phyloP scores from a whole-genome alignment of 176 grass and related monocot species.

The Microstegium vimineum region DNA sequence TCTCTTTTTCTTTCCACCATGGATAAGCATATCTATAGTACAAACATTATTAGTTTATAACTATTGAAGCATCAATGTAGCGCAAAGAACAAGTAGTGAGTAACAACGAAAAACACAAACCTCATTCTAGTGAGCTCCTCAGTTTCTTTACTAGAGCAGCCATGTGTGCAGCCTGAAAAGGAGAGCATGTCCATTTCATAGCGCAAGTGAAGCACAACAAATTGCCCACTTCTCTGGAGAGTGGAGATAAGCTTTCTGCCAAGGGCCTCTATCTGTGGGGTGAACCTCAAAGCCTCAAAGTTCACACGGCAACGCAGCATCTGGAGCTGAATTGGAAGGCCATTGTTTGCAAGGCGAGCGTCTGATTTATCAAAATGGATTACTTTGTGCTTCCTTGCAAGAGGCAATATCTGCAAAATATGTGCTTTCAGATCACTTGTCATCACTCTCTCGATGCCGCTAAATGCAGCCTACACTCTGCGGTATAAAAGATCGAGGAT shows the following conservation, averaged over 20 bases:
- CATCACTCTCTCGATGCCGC: not conserved
- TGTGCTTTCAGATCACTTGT: constrained; percentile 12
- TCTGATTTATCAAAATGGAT: constrained; percentile 93
- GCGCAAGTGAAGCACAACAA: constrained; percentile 91
- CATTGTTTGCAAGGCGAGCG: constrained; percentile 89
- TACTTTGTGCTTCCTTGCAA: constrained; percentile 92
- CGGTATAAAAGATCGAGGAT: not conserved
- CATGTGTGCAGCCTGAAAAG: constrained; percentile 98
- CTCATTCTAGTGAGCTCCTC: constrained; percentile 91
- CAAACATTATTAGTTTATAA: not conserved
- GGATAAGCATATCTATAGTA: constrained; percentile 87
- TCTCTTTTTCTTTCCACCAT: constrained; percentile 99
- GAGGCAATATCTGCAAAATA: constrained; percentile 66
- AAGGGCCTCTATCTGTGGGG: constrained; percentile 78
- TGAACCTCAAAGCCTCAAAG: constrained; percentile 84
- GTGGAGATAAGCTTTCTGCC: constrained; percentile 79
- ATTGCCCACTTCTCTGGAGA: constrained; percentile 59
- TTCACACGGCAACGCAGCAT: constrained; percentile 82
- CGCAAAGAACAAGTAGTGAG: not conserved
- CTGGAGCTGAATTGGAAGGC: constrained; percentile 68
- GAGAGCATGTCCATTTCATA: constrained; percentile 99
- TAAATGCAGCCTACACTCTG: not conserved
- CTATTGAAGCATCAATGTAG: not conserved
- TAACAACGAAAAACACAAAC: constrained; percentile 43
- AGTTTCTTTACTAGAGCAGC: constrained; percentile 66